phyloP scores from a whole-genome alignment of 148 eudicot species.

The Rhododendron griersonianum region DNA sequence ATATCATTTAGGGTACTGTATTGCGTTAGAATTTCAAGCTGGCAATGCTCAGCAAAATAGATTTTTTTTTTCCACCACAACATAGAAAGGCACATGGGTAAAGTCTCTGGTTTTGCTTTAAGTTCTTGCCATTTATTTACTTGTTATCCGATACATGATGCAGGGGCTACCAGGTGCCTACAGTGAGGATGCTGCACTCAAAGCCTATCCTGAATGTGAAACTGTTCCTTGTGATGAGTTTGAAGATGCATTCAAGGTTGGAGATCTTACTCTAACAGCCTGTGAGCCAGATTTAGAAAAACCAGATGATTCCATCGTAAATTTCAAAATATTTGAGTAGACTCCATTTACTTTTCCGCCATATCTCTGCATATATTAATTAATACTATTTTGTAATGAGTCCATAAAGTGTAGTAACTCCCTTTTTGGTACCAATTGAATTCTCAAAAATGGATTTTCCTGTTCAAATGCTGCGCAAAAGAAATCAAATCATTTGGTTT shows the following conservation, averaged over 20 bases:
- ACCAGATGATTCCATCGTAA: background rate
- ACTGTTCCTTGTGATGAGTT: conserved; percentile 60
- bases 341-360: background rate
- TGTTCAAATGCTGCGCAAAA: background rate
- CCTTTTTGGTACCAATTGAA: background rate
- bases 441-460: background rate
- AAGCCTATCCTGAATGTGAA: conserved; percentile 53
- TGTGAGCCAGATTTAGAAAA: background rate
- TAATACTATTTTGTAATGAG: background rate
- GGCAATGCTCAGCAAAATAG: background rate
- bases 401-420: background rate
- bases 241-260: conserved; percentile 63
- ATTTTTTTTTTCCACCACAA: background rate
- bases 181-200: conserved; percentile 61
- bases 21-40: background rate
- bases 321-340: background rate
- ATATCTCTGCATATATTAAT: no score
- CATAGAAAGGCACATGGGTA: background rate
- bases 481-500: background rate
- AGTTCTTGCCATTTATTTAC: background rate
- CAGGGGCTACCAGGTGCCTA: conserved; percentile 63
- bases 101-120: background rate
- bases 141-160: background rate
- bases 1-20: conserved; percentile 48
- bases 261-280: background rate